Conservation (phyloP, 2,329 filamentous ascomycete species). For the Orbilia blumenaviensis region DNA sequence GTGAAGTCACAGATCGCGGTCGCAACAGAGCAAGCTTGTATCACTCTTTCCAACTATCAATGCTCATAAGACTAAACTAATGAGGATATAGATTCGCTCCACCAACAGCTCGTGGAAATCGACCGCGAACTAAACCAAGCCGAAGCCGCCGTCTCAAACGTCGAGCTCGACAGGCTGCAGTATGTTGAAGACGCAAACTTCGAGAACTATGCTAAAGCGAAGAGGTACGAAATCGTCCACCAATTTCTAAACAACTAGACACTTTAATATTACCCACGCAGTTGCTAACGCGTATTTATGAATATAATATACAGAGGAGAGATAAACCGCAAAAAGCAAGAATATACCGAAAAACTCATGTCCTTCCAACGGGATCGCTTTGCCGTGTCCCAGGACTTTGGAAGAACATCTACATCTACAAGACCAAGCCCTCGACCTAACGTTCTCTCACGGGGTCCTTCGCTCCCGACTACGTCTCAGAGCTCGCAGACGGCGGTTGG, state of each 20-base stretch:
- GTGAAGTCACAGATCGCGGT: conserved; percentile 16
- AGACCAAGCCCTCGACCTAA: neutral
- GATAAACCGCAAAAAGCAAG: conserved; percentile 27
- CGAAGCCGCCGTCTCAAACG: conserved; percentile 8
- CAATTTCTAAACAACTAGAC: neutral
- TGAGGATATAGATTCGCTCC: conserved; percentile 14
- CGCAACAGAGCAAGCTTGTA: conserved; percentile 46
- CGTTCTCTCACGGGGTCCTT: neutral
- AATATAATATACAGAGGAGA: conserved; percentile 33
- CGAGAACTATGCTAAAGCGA: conserved; percentile 32
- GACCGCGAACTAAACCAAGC: conserved; percentile 43
- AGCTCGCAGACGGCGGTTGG: neutral
- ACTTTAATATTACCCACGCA: neutral
- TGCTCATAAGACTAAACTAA: neutral
- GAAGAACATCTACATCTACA: too few relatives aligned
- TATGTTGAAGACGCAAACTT: conserved; percentile 35
- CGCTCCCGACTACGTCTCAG: neutral
- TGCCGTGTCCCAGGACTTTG: conserved; percentile 31
- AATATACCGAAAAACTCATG: conserved; percentile 40
- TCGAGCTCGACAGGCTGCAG: conserved; percentile 31
- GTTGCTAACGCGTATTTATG: neutral
- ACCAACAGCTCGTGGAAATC: conserved; percentile 46
- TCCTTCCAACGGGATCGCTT: conserved; percentile 43
- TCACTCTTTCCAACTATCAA: neutral
- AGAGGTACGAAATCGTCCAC: neutral